Conservation (phyloP, 495 filamentous ascomycete species). For the Hypoxylon fragiforme region DNA sequence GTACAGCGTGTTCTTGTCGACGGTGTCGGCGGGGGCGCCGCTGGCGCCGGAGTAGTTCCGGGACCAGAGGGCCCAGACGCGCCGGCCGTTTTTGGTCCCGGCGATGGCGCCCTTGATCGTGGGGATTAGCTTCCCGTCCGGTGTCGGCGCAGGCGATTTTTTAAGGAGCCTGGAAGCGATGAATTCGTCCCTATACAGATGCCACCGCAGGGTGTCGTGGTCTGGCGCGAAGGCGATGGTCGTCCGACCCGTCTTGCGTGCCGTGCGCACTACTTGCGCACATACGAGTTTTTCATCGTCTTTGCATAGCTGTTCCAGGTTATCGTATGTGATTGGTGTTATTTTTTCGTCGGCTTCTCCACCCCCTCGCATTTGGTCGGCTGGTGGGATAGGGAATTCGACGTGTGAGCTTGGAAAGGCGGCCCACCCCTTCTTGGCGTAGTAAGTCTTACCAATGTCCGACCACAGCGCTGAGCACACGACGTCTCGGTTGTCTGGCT, state of each 20-base stretch:
- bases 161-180: constrained; percentile 62
- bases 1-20: constrained; percentile 69
- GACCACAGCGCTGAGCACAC: constrained; percentile 82
- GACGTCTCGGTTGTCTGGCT: constrained; percentile 34
- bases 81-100: constrained; percentile 22
- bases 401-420: constrained; percentile 73
- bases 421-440: constrained; percentile 79
- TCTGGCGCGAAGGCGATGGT: constrained; percentile 74
- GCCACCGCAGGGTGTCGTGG: constrained; percentile 76
- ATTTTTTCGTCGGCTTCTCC: constrained; percentile 7
- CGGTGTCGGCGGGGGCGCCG: constrained; percentile 35
- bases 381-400: constrained; percentile 50
- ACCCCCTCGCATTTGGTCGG: constrained; percentile 6
- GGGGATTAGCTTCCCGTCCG: neutral
- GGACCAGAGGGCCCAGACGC: constrained; percentile 82
- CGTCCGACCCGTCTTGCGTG: constrained; percentile 38
- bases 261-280: constrained; percentile 35
- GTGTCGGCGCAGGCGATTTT: constrained; percentile 30
- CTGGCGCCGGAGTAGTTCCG: constrained; percentile 64
- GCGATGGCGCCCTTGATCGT: constrained; percentile 26
- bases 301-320: constrained; percentile 60
- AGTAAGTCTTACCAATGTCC: constrained; percentile 95
- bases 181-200: constrained; percentile 85
- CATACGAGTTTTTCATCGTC: constrained; percentile 59
- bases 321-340: constrained; percentile 48